phyloP scores from a whole-genome alignment of 1,139 yeast species.

The Pichia kudriavzevii region DNA sequence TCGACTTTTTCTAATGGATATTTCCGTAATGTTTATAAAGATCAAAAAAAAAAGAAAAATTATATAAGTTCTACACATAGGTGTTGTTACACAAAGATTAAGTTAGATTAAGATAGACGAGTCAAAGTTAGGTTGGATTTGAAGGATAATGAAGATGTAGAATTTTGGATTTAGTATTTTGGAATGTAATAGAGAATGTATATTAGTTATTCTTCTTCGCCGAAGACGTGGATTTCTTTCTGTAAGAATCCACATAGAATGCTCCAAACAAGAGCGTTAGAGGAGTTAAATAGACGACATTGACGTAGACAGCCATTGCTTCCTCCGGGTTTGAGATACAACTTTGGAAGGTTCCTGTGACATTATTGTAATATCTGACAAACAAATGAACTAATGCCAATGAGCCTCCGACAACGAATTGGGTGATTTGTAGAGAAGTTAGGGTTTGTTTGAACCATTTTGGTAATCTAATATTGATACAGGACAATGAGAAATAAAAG shows the following conservation, averaged over 20 bases:
- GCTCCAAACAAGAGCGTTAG: conserved; percentile 64
- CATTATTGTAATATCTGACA: conserved; percentile 49
- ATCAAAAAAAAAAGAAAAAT: too few relatives aligned
- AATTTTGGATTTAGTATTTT: too few relatives aligned
- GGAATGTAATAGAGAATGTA: too few relatives aligned
- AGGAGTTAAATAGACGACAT: conserved; percentile 62
- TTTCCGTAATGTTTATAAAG: too few relatives aligned
- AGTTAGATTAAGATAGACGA: too few relatives aligned
- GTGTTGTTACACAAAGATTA: too few relatives aligned
- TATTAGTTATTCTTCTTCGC: conserved; percentile 11
- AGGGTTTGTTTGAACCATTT: conserved; percentile 48
- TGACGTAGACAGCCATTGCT: conserved; percentile 55
- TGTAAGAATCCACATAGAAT: conserved; percentile 60
- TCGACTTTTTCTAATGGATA: too few relatives aligned
- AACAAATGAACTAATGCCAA: conserved; percentile 59
- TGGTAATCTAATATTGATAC: conserved; percentile 57
- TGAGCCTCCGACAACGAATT: conserved; percentile 64
- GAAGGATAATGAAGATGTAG: too few relatives aligned
- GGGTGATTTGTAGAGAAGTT: conserved; percentile 65
- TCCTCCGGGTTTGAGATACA: conserved; percentile 58
- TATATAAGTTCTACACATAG: too few relatives aligned
- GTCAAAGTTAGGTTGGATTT: too few relatives aligned
- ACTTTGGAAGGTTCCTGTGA: conserved; percentile 37
- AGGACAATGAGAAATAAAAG: conserved; percentile 58
- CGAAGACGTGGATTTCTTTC: conserved; percentile 15